These are phyloP conservation scores for Yarrowia divulgata DNA, from an alignment of 805 yeast species.

Conservation along the genomic window DNA sequence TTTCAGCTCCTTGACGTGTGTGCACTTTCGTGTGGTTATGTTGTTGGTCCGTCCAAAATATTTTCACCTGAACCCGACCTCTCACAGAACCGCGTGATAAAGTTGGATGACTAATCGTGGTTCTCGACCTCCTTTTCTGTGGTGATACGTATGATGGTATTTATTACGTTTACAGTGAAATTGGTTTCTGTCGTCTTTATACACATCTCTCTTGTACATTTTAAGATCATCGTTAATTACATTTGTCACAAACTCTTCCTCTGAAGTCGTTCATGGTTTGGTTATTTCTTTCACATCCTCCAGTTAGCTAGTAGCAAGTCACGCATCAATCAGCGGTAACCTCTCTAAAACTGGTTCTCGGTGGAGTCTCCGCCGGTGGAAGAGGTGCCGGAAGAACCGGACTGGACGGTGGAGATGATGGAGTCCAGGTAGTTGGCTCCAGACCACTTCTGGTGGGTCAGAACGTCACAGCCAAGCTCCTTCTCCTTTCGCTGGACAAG, in stretches of 20 bases:
- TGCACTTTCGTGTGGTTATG: too few species aligned
- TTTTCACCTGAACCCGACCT: background rate
- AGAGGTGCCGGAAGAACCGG: constrained; percentile 56
- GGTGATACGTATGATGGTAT: too few species aligned
- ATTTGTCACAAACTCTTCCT: constrained; percentile 4
- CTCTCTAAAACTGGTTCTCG: constrained; percentile 47
- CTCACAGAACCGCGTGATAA: background rate
- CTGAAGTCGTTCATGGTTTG: background rate
- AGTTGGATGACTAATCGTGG: constrained; percentile 1
- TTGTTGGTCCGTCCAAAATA: background rate
- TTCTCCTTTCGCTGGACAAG: constrained; percentile 59
- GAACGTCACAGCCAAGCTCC: constrained; percentile 57
- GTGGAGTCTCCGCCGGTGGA: constrained; percentile 57
- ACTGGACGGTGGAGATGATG: constrained; percentile 54
- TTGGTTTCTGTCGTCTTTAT: too few species aligned
- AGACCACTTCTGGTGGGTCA: constrained; percentile 69
- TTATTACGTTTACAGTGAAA: too few species aligned
- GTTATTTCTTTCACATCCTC: background rate
- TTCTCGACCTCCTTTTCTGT: too few species aligned
- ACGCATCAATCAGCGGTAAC: too few species aligned
- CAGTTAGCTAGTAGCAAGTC: constrained; percentile 7
- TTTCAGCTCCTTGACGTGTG: too few species aligned
- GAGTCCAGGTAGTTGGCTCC: constrained; percentile 65
- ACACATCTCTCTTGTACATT: too few species aligned
- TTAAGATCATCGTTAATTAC: constrained; percentile 14